phyloP scores from a whole-genome alignment of 495 filamentous ascomycete species.

The Penicillium soppii region DNA sequence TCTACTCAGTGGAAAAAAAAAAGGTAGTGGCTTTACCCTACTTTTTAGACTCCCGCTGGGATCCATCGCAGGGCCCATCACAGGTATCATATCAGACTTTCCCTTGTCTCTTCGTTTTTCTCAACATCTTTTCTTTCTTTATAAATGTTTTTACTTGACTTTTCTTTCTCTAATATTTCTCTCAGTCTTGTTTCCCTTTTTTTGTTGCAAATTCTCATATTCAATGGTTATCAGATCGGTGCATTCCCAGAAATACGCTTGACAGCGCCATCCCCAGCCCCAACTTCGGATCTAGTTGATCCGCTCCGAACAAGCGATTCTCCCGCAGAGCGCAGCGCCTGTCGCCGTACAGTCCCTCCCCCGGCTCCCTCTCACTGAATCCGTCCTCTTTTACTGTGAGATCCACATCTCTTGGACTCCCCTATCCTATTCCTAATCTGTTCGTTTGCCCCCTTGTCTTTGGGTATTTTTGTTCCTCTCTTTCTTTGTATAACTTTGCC shows the following conservation, averaged over 20 bases:
- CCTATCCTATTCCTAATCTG: conserved; percentile 9
- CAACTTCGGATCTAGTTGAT: conserved; percentile 35
- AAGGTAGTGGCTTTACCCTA: conserved; percentile 15
- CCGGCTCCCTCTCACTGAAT: conserved; percentile 28
- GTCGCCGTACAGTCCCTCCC: conserved; percentile 26
- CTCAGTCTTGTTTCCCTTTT: conserved; percentile 1
- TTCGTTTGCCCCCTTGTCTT: conserved; percentile 13
- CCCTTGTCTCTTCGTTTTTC: not conserved
- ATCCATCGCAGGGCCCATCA: conserved; percentile 29
- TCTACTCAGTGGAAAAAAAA: conserved; percentile 5
- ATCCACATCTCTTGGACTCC: conserved; percentile 28
- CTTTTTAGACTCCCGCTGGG: conserved; percentile 29
- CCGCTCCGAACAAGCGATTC: conserved; percentile 50
- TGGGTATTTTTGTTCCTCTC: conserved; percentile 11
- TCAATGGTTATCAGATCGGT: conserved; percentile 17
- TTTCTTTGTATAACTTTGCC: conserved; percentile 8
- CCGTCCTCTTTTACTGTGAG: conserved; percentile 28
- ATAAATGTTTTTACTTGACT: no score
- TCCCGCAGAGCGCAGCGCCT: conserved; percentile 30
- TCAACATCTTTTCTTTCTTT: not conserved
- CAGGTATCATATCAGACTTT: conserved; percentile 14
- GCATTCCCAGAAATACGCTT: conserved; percentile 47
- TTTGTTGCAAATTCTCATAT: conserved; percentile 7
- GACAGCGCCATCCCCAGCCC: conserved; percentile 40
- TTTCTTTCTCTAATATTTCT: no score